phyloP scores from a whole-genome alignment of 2,329 filamentous ascomycete genomes.

The Aspergillus udagawae region DNA sequence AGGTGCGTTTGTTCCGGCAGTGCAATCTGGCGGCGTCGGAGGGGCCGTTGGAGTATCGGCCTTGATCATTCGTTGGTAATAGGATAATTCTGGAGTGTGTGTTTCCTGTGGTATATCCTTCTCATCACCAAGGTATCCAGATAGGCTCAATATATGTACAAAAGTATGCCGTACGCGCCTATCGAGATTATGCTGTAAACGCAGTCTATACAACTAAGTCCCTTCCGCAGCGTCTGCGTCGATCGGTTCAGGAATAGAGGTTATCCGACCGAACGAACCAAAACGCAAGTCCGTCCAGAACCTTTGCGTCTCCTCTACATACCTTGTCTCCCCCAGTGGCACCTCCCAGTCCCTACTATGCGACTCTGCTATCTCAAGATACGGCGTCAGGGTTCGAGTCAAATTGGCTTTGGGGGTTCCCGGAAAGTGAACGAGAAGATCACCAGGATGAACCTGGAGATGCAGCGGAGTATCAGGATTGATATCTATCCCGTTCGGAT shows the following conservation, averaged over 20 bases:
- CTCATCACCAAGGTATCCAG: too few species aligned
- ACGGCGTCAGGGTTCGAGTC: conserved; percentile 7
- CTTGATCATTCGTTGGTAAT: too few species aligned
- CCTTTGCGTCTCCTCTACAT: conserved; percentile 4
- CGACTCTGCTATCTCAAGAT: conserved; percentile 10
- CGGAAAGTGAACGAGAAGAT: conserved; percentile 16
- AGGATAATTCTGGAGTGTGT: too few species aligned
- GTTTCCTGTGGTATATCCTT: too few species aligned
- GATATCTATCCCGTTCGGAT: neutral
- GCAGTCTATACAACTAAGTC: too few species aligned
- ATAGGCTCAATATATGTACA: too few species aligned
- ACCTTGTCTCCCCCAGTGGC: conserved; percentile 6
- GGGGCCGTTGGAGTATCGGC: neutral
- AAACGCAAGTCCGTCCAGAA: conserved; percentile 9
- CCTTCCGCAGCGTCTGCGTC: too few species aligned
- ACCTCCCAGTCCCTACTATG: conserved; percentile 11
- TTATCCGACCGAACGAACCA: neutral
- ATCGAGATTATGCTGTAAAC: too few species aligned
- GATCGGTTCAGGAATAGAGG: neutral
- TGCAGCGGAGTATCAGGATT: conserved; percentile 3
- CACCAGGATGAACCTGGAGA: conserved; percentile 10
- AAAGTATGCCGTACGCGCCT: too few species aligned
- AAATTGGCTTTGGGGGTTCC: conserved; percentile 5
- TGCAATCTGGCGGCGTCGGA: conserved; percentile 64
- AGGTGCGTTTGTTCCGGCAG: conserved; percentile 71